Percentiles rank a stretch among this genome's conserved stretches.
Conservation (phyloP, 257 asterid genomes). For the Knoxia roxburghii region DNA sequence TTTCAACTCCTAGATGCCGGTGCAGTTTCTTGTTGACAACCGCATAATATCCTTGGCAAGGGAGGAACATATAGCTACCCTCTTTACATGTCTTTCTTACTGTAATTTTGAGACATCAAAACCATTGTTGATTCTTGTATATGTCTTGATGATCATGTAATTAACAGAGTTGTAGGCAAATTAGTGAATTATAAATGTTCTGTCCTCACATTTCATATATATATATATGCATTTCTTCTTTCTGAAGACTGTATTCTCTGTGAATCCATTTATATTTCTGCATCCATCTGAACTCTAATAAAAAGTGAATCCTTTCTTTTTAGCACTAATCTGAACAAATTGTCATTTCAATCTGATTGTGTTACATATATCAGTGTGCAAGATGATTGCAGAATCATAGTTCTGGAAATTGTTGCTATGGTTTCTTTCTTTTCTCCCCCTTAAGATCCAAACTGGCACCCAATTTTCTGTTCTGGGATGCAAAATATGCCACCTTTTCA, state of each 20-base stretch:
- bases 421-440: too few species aligned
- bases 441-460: too few species aligned
- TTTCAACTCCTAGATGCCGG: not conserved
- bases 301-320: too few species aligned
- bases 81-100: not conserved
- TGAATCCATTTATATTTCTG: not conserved
- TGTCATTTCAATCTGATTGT: too few species aligned
- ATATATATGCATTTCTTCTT: not conserved
- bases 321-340: too few species aligned
- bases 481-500: too few species aligned
- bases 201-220: not conserved
- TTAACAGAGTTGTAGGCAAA: slow-evolving; percentile 7
- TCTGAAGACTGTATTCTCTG: not conserved
- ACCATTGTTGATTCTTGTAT: slow-evolving; percentile 6
- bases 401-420: too few species aligned
- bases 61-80: not conserved
- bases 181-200: not conserved
- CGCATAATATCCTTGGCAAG: not conserved
- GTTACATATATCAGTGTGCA: too few species aligned
- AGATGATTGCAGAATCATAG: too few species aligned
- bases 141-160: slow-evolving; percentile 5
- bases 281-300: too few species aligned
- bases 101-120: not conserved
- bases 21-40: too few species aligned
- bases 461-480: too few species aligned